Evolutionary conservation across 179 eudicot genomes (phyloP), one percentile per base, ranked within the genome.

Genomic region (Beta lomatogona): DNA sequence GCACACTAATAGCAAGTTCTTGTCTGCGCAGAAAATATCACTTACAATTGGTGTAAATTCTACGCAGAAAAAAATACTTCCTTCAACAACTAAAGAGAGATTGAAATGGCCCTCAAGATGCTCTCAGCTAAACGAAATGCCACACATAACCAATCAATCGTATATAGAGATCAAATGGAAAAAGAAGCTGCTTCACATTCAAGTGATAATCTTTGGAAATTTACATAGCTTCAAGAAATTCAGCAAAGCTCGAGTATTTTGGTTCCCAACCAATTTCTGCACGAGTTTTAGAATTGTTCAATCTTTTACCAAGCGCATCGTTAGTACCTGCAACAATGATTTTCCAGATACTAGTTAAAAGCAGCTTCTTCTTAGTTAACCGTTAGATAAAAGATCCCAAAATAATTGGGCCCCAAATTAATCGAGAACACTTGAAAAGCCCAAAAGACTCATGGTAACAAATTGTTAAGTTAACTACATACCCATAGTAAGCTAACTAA

Each of bases 201-300:
- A 46, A 14, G 28, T 45, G 46, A 52, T 74, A 12, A 8, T 53
- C 66, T 66, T 11, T 45, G 4, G 60, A 70, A 9, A 36, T 57
- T 78, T 61, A 81, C 67, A 87, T 66, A 73, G 69, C 59, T 77
- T 85, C 90, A 73, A 94, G 91, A 81, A 91, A 94, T 61, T 88
- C 83, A 53, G 93, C 90, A 71, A 91, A 92, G 90, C 97, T 94
- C 12, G 86, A 86, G 83, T 91, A 91, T 81, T 89, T 93, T 28
- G 98, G 98, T 77, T 93, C 90, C 96, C 97, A 94, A 75, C 86
- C 90, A 48, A 92, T 54, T 83, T 89, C 91, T 59, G 89, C 85
- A 4, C 92, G 88, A 80, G 96, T 91, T 79, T 85, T 94, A 2
- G 88, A 84, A 79, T 93, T 93, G 88, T 90, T 87, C 77, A 94